Percentiles rank a stretch among this genome's conserved stretches.
These are phyloP conservation scores for Gossypioides kirkii DNA, from an alignment of 345 rosid species.

Conservation along the genomic window DNA sequence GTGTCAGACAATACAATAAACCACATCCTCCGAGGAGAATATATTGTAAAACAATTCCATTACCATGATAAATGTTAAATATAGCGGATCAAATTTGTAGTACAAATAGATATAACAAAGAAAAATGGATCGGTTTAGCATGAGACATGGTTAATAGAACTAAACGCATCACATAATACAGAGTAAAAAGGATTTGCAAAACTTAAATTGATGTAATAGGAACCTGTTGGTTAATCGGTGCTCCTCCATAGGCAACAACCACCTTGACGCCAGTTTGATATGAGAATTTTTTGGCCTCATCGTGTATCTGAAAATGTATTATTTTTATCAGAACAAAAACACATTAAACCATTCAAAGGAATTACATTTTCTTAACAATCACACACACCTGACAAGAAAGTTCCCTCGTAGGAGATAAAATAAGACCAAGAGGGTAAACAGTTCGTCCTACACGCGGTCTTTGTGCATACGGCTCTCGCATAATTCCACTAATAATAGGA, in stretches of 20 bases:
- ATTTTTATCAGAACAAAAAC: constrained; percentile 4
- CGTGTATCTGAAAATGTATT: constrained; percentile 67
- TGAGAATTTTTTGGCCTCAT: constrained; percentile 89
- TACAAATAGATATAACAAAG: background rate
- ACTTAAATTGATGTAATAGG: background rate
- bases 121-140: background rate
- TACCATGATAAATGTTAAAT: no score
- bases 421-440: constrained; percentile 87
- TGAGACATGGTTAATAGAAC: background rate
- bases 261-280: constrained; percentile 98
- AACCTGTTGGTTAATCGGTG: constrained; percentile 95
- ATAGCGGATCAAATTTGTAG: background rate
- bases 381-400: background rate
- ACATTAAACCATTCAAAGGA: background rate
- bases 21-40: background rate
- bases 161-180: background rate
- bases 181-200: background rate
- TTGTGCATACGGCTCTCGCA: constrained; percentile 59
- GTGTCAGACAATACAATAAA: background rate
- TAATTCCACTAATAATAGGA: constrained; percentile 89
- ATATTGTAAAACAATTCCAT: background rate
- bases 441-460: constrained; percentile 83
- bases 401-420: constrained; percentile 98
- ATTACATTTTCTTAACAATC: background rate
- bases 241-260: constrained; percentile 98